Evolutionary conservation across 768 basidiomycete species (phyloP).

Genomic region (Boletus vermiculosoides): DNA sequence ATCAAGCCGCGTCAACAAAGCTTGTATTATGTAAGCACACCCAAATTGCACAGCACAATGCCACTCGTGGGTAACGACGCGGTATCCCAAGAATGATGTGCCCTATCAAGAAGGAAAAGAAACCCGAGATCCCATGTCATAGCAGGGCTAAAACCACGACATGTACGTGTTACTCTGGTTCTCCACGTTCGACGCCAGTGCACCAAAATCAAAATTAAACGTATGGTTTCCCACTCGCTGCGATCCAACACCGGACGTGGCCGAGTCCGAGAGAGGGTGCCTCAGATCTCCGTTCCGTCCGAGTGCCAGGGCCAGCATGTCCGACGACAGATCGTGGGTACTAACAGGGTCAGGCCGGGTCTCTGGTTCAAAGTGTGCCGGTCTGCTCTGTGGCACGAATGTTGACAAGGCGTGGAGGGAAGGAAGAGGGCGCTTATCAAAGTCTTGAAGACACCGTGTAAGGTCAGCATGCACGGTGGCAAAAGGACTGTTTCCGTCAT

Average conservation of each 20-base stretch:
- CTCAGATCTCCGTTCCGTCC: constrained; percentile 30
- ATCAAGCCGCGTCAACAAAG: constrained; percentile 19
- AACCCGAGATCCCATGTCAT: constrained; percentile 13
- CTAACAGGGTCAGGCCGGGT: constrained; percentile 17
- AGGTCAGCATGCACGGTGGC: constrained; percentile 25
- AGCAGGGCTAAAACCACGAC: constrained; percentile 58
- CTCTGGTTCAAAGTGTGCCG: constrained; percentile 16
- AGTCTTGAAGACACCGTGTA: constrained; percentile 23
- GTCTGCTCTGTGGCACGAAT: constrained; percentile 23
- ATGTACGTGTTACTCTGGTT: constrained; percentile 58
- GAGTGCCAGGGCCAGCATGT: constrained; percentile 33
- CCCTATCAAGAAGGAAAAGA: constrained; percentile 17
- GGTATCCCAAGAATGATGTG: constrained; percentile 13
- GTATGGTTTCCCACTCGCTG: constrained; percentile 51
- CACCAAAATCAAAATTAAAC: constrained; percentile 64
- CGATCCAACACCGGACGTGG: constrained; percentile 22
- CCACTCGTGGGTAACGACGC: neutral
- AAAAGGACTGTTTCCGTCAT: constrained; percentile 17
- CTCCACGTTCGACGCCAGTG: constrained; percentile 51
- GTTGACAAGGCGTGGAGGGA: constrained; percentile 22
- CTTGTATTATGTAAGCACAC: constrained; percentile 28
- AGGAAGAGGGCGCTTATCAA: constrained; percentile 22
- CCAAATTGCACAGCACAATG: constrained; percentile 1
- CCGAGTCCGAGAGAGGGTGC: constrained; percentile 18
- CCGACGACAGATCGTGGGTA: constrained; percentile 31